Evolutionary conservation across 352 stramenopile species (phyloP).

Genomic region (Globisporangium barbulae): DNA sequence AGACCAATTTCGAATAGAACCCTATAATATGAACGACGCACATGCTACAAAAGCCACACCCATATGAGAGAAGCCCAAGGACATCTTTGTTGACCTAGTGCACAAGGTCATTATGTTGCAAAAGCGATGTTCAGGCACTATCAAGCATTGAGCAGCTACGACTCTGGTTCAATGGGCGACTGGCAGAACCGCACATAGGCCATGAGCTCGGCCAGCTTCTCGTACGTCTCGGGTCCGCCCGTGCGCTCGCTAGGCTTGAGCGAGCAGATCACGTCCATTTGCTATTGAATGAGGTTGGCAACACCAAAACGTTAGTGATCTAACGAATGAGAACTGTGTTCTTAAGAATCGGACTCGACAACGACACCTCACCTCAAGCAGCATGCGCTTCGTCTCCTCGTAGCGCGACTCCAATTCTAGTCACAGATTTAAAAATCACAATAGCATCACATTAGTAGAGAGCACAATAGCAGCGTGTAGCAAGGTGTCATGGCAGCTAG

Average conservation of each 20-base stretch:
- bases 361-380: constrained; percentile 36
- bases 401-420: constrained; percentile 51
- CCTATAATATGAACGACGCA: background rate
- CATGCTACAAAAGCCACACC: background rate
- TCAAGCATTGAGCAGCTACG: background rate
- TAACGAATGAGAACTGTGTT: no score
- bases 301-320: background rate
- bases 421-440: background rate
- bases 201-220: constrained; percentile 51
- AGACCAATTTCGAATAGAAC: background rate
- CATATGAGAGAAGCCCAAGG: background rate
- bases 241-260: constrained; percentile 50
- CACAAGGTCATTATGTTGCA: background rate
- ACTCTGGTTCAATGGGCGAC: background rate
- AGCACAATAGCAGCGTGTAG: background rate
- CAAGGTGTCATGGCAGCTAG: no score
- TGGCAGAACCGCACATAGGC: constrained; percentile 23
- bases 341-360: no score
- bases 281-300: constrained; percentile 15
- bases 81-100: background rate
- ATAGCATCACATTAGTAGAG: background rate
- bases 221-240: constrained; percentile 42
- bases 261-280: constrained; percentile 45
- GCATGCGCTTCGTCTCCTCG: constrained; percentile 46
- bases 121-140: background rate